Percentiles rank a stretch among this genome's conserved stretches.
These are phyloP conservation scores for Phytophthora kernoviae DNA, from an alignment of 352 stramenopile genomes.

Conservation along the genomic window DNA sequence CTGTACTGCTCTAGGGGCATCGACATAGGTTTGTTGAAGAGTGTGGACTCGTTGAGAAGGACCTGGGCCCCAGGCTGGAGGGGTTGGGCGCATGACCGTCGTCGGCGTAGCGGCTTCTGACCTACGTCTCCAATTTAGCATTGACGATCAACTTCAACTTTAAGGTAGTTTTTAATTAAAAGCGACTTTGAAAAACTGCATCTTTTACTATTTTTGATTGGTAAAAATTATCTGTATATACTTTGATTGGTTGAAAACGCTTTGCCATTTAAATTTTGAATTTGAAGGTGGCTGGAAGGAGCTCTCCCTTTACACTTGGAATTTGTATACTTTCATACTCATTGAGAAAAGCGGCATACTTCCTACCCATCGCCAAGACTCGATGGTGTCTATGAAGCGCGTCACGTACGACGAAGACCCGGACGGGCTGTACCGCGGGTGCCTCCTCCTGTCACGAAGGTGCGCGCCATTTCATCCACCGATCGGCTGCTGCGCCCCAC, in stretches of 20 bases:
- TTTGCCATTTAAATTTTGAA: slow-evolving; percentile 51
- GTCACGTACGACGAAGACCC: slow-evolving; percentile 42
- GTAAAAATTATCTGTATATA: not conserved
- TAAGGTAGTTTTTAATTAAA: too few species aligned
- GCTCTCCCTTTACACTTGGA: slow-evolving; percentile 7
- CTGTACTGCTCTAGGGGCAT: slow-evolving; percentile 45
- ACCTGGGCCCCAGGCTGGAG: not conserved
- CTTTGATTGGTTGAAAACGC: slow-evolving; percentile 25
- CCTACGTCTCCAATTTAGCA: not conserved
- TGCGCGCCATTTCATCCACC: slow-evolving; percentile 59
- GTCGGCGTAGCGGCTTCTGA: slow-evolving; percentile 1
- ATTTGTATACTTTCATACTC: slow-evolving; percentile 25
- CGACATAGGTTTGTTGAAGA: slow-evolving; percentile 1
- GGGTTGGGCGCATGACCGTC: slow-evolving; percentile 7
- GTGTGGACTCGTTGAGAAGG: slow-evolving; percentile 5
- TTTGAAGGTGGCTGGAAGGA: slow-evolving; percentile 1
- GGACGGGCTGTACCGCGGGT: slow-evolving; percentile 52
- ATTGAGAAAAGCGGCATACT: slow-evolving; percentile 24
- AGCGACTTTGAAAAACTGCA: too few species aligned
- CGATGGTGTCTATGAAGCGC: slow-evolving; percentile 26
- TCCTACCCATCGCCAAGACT: not conserved
- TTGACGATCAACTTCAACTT: slow-evolving; percentile 19
- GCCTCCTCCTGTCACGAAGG: slow-evolving; percentile 49
- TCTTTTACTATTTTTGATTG: too few species aligned
- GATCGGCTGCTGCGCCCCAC: slow-evolving; percentile 70